Percentiles rank a stretch among this genome's conserved stretches.
These are phyloP conservation scores for Aspergillus pseudoglaucus DNA, from an alignment of 2,329 filamentous ascomycete genomes.

Conservation along the genomic window DNA sequence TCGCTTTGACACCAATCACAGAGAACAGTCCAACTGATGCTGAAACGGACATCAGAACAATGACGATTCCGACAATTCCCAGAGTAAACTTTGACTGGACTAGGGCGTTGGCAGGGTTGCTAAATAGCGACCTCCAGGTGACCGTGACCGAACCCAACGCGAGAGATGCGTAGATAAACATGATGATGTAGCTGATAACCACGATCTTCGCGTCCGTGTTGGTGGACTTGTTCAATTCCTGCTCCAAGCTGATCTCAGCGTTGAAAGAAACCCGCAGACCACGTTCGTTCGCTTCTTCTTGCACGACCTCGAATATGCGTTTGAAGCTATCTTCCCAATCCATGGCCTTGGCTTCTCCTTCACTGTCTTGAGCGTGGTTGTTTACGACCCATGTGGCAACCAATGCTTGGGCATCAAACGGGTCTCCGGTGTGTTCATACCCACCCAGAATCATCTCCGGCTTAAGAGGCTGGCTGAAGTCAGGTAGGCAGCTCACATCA, in stretches of 20 bases:
- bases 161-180: constrained; percentile 95
- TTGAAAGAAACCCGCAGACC: constrained; percentile 88
- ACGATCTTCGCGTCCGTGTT: constrained; percentile 98
- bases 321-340: constrained; percentile 84
- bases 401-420: constrained; percentile 69
- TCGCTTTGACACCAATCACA: constrained; percentile 84
- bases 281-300: constrained; percentile 68
- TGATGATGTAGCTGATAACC: constrained; percentile 92
- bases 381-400: constrained; percentile 93
- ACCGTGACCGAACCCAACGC: constrained; percentile 84
- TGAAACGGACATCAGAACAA: constrained; percentile 95
- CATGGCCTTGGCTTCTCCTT: constrained; percentile 65
- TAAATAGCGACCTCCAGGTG: constrained; percentile 67
- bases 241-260: constrained; percentile 87
- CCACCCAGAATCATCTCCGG: constrained; percentile 82
- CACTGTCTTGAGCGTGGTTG: constrained; percentile 70
- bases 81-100: constrained; percentile 97
- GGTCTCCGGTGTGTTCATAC: constrained; percentile 56
- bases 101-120: constrained; percentile 74
- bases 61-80: constrained; percentile 88
- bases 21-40: constrained; percentile 94
- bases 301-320: constrained; percentile 65
- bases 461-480: constrained; percentile 82
- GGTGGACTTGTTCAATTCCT: constrained; percentile 95
- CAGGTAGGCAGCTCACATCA: constrained; percentile 65